These are phyloP conservation scores for Podila verticillata DNA, from an alignment of 192 early-diverging fungal species.

Conservation along the genomic window DNA sequence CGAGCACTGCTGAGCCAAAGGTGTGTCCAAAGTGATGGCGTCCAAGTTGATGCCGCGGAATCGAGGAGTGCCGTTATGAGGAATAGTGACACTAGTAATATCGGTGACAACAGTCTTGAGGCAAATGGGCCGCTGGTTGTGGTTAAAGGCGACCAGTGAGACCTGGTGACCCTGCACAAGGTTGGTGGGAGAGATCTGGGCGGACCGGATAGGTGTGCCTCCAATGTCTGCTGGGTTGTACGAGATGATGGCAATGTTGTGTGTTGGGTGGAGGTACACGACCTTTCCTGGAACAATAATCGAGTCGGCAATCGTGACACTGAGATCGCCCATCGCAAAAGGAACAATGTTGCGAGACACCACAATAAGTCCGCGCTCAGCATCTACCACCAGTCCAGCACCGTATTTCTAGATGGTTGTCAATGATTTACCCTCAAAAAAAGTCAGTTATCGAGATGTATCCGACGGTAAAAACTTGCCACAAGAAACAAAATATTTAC, in stretches of 20 bases:
- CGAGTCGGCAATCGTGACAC: constrained; percentile 85
- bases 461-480: too few relatives aligned
- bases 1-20: constrained; percentile 79
- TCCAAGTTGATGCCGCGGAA: constrained; percentile 79
- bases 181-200: constrained; percentile 64
- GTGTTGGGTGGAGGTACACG: constrained; percentile 86
- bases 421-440: too few relatives aligned
- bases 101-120: constrained; percentile 71
- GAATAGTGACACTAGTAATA: constrained; percentile 65
- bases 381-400: constrained; percentile 83
- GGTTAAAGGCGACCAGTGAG: constrained; percentile 67
- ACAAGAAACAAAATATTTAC: constrained; percentile 19
- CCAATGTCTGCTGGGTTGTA: constrained; percentile 86
- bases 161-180: constrained; percentile 74
- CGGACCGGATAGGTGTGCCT: constrained; percentile 72
- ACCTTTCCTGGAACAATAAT: constrained; percentile 86
- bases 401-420: constrained; percentile 61
- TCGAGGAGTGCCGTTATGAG: constrained; percentile 55
- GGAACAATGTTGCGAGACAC: constrained; percentile 83
- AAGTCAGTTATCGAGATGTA: too few relatives aligned
- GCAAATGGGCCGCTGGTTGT: constrained; percentile 66
- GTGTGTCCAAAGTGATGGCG: constrained; percentile 85
- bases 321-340: constrained; percentile 78
- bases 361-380: constrained; percentile 80
- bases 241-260: constrained; percentile 85